Evolutionary conservation across 1,284 basidiomycete genomes (phyloP), one percentile per base, ranked within the genome.

Genomic region (Trametes versicolor): DNA sequence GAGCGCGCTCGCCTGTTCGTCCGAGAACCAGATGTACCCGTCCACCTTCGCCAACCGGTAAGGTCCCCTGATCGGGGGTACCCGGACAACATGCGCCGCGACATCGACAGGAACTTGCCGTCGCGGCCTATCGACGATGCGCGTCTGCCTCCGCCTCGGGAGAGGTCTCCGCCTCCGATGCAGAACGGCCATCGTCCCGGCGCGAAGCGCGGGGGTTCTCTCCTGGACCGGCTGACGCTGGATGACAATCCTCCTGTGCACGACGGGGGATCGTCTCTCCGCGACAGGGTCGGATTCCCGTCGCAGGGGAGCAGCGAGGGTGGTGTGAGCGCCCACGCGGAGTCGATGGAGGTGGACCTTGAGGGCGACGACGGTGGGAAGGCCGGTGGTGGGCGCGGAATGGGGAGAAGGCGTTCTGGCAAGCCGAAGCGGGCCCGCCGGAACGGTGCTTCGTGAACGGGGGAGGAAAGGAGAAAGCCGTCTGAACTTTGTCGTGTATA

Each of bases 211-310:
- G 66, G 78, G 9, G 70, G 66, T 0, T 83, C 80, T 0, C 69
- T 82, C 25, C 66, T 82, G 34, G 81, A 82, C 23, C 72, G 81
- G 32, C 64, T 82, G 51, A 74, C 71, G n/a, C 58, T 79, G 7
- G 71, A 73, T 58, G 73, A 45, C 70, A 58, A 7, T 15, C 17
- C 49, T 51, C 53, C 41, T 58, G 66, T 56, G 48, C 57, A 59
- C 23, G 58, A 53, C 48, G 73, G 50, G 70, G 60, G 58, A 5
- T 53, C 74, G 8, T 79, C 81, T 15, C 63, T 83, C 62, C 74
- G 80, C 13, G 81, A 83, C 2, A 73, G 82, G 19, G 81, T 83
- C 25, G 77, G 80, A 17, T 8, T 58, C 25, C 21, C 25, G 21
- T 4, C 60, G n/a, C 59, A 55, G 2, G 50, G 39, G 15, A 50